Conservation (phyloP, 2,329 filamentous ascomycete species). For the Whalleya microplaca region DNA sequence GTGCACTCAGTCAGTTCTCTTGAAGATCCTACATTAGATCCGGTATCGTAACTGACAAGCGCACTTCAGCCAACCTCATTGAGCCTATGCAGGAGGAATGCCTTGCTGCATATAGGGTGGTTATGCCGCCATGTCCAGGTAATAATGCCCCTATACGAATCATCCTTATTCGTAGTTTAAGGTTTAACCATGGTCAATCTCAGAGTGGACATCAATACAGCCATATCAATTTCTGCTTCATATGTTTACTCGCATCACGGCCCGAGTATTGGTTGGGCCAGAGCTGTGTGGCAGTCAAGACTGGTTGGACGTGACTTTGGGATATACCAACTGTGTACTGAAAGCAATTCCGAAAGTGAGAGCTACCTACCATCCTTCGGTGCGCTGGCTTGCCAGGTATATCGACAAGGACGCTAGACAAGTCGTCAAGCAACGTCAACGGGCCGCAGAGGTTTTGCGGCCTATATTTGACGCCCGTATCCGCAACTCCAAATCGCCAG, state of each 20-base stretch:
- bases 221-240: background rate
- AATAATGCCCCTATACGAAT: background rate
- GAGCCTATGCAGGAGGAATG: background rate
- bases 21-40: background rate
- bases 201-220: slow-evolving; percentile 1
- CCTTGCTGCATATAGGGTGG: background rate
- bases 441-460: slow-evolving; percentile 5
- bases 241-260: background rate
- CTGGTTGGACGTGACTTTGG: background rate
- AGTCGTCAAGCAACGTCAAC: slow-evolving; percentile 1
- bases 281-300: slow-evolving; percentile 1
- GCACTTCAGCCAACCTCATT: slow-evolving; percentile 1
- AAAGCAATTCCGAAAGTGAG: background rate
- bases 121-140: background rate
- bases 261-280: background rate
- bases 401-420: background rate
- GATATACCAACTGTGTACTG: background rate
- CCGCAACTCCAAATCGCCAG: background rate
- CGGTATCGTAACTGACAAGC: background rate
- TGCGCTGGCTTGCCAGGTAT: background rate
- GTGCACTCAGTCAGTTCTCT: background rate
- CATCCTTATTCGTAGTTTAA: background rate
- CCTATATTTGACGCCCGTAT: slow-evolving; percentile 6
- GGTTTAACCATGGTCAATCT: background rate
- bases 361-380: background rate